A percentile compares a stretch with the other conserved stretches of the same genome.
Evolutionary conservation across 176 grass and related monocot species (phyloP).

Genomic region (Musa itinerans): DNA sequence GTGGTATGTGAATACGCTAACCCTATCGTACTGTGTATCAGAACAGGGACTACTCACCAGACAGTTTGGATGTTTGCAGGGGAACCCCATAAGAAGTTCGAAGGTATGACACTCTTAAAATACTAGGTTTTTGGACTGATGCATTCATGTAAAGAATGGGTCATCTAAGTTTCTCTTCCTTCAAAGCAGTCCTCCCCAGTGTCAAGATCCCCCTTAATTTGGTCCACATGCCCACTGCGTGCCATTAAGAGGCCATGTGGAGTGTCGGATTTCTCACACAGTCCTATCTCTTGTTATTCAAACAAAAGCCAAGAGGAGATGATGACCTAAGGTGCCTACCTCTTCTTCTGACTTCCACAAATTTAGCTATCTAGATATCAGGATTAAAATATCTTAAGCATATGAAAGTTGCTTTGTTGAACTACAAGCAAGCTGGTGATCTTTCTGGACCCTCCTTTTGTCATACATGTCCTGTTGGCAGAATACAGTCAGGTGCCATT

Average conservation of each 20-base stretch:
- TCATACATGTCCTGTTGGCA: neutral
- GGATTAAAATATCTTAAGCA: constrained; percentile 1
- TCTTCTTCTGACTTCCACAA: neutral
- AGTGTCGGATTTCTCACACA: neutral
- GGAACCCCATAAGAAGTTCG: neutral
- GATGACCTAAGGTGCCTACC: neutral
- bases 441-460: neutral
- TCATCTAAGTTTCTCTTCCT: neutral
- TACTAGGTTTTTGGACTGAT: neutral
- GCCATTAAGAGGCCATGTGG: constrained; percentile 19
- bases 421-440: neutral
- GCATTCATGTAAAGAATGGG: too few relatives aligned
- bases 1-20: too few relatives aligned
- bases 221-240: neutral
- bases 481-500: neutral
- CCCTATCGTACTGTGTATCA: too few relatives aligned
- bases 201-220: neutral
- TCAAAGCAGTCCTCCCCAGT: neutral
- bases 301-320: neutral
- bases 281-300: neutral
- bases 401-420: neutral
- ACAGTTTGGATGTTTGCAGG: neutral
- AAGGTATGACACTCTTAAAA: neutral
- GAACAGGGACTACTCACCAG: too few relatives aligned
- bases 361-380: neutral